Base-by-base conservation (phyloP, 768 basidiomycete species). In the Pisolithus tinctorius region DNA sequence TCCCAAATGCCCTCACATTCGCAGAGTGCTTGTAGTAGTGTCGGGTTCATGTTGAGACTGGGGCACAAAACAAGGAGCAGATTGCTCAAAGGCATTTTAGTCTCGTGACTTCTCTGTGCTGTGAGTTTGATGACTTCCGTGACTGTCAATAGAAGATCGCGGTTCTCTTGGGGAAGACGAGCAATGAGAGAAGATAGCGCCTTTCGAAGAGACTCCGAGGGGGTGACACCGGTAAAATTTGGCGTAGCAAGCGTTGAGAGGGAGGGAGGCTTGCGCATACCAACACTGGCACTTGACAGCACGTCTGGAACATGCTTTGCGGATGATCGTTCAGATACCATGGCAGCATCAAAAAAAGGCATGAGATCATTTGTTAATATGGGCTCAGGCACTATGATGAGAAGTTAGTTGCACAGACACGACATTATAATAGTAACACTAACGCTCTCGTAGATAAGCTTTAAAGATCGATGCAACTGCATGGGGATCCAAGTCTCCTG, bases 391-490 rank as follows among this genome's bases (percentile, higher is more conserved):
- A 97, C 93, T 96, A 58, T 25, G 40, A 9, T 51, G 23, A 40
- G 25, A 48, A 50, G 49, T 57, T 41, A 56, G 31, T 43, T 34
- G 47, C 42, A 45, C 13, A 39, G 30, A 38, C n/a, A 6, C 45
- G 45, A 16, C 4, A 50, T 51, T 40, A 45, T 14, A 20, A 31
- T 53, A 13, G 29, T 49, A 46, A 44, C 8, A 77, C 93, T 74
- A 69, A 95, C 93, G 72, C 78, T 96, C 93, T 51, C 94, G 86
- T 40, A 97, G 74, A 65, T 83, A 97, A 1, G 90, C 86, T 67
- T 95, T 96, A 72, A 95, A 96, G 29, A 95, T 73, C 25, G 90
- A 89, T 17, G 93, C 84, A 6, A 97, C 93, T 1, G 92, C 90
- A 66, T 97, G 93, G 44, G 94, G 94, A 63, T 97, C 94, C 34